Conservation (phyloP, 495 filamentous ascomycete species). For the Aspergillus ostianus region DNA sequence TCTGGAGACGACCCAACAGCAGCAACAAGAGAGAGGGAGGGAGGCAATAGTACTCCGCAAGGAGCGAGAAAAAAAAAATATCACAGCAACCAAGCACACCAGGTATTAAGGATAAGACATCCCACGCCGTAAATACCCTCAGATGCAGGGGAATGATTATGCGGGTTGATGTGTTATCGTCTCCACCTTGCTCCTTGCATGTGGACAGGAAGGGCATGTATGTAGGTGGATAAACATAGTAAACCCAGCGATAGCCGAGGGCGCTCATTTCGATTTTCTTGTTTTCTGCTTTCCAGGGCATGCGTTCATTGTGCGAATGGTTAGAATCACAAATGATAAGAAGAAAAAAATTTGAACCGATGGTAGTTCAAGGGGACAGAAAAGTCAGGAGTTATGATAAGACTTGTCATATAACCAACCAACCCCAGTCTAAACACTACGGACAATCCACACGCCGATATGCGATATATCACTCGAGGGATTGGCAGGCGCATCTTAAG, state of each 20-base stretch:
- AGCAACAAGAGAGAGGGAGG: too few relatives aligned
- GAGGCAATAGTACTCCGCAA: too few relatives aligned
- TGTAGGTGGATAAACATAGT: constrained; percentile 6
- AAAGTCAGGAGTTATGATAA: too few relatives aligned
- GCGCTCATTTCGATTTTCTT: neutral
- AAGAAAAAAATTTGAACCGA: neutral
- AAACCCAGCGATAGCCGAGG: neutral
- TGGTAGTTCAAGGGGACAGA: too few relatives aligned
- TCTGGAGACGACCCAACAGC: too few relatives aligned
- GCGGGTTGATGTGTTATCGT: constrained; percentile 11
- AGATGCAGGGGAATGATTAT: constrained; percentile 9
- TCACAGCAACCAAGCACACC: neutral
- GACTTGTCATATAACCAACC: too few relatives aligned
- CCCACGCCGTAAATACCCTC: neutral
- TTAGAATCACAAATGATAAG: neutral
- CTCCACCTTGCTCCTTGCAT: constrained; percentile 10
- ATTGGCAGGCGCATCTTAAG: neutral
- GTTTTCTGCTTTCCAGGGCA: neutral
- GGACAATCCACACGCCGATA: neutral
- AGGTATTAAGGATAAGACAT: neutral
- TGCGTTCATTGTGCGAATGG: neutral
- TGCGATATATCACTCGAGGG: neutral
- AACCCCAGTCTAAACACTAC: too few relatives aligned
- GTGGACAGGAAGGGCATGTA: constrained; percentile 3
- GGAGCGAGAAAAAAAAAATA: neutral